Evolutionary conservation across 176 grass and related monocot genomes (phyloP), one percentile per base, ranked within the genome.

Genomic region (Areca catechu): DNA sequence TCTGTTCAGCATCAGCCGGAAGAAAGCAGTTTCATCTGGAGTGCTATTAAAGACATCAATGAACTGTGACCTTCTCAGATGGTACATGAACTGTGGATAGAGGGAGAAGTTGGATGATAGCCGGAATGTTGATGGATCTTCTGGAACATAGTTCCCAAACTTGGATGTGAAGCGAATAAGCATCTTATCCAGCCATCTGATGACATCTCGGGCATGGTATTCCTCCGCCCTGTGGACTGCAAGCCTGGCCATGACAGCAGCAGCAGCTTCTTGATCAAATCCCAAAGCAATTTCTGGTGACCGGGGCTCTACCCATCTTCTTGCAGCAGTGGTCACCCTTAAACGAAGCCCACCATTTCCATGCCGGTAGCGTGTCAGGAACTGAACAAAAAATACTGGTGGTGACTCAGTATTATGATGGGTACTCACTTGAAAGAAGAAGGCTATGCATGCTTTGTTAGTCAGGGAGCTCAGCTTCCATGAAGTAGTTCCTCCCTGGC

Each of bases 161-260:
- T 92, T 98, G 51, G 93, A 65, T 59, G 93, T 98, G 57, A 98
- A 98, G 20, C 87, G 83, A 70, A 98, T 88, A 74, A 98, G 87
- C 93, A 98, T 98, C 71, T 98, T 98, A 70, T 98, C 93, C 57
- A 98, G 81, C 87, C 93, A 98, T 68, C 84, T 79, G 62, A 92
- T 92, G 51, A 98, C 93, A 79, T 98, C 93, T 65, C 84, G 69
- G 25, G 77, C 86, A 61, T 91, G 72, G 62, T 88, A 98, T 37
- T 76, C 80, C 34, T 98, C 87, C 63, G 93, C 81, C 70, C 93
- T 78, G 62, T 82, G 84, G 71, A 89, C 79, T 19, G 87, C 93
- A 61, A 98, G 69, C 68, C 87, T 88, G 58, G 87, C 93, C 76
- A 98, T 82, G 68, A 98, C 84, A 73, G 81, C 75, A 22, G 93